These are phyloP conservation scores for Conticribra weissflogii DNA, from an alignment of 108 stramenopile genomes.

Conservation along the genomic window DNA sequence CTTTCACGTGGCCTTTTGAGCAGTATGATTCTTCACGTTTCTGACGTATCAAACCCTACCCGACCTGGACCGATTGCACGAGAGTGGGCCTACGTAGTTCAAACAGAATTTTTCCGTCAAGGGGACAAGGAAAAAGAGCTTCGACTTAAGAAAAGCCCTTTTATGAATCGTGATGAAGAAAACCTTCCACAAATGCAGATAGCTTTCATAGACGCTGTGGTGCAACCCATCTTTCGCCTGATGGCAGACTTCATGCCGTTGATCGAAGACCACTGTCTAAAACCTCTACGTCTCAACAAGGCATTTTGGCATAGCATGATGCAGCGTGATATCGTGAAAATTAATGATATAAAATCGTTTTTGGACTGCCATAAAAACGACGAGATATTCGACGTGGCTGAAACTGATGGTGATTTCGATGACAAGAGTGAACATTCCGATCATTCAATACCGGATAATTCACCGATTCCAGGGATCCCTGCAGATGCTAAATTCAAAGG, in stretches of 20 bases:
- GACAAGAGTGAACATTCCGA: conserved; percentile 1
- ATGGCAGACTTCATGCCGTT: conserved; percentile 53
- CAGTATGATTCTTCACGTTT: conserved; percentile 55
- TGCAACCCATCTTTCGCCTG: conserved; percentile 45
- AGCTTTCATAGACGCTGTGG: conserved; percentile 55
- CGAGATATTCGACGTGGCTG: conserved; percentile 6
- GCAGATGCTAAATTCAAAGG: conserved; percentile 35
- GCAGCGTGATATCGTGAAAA: conserved; percentile 36
- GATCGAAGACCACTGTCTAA: conserved; percentile 48
- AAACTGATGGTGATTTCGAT: background rate
- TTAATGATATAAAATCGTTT: conserved; percentile 37
- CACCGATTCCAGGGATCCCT: conserved; percentile 56
- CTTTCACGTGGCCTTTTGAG: conserved; percentile 51
- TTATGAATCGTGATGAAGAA: conserved; percentile 50
- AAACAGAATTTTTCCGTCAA: conserved; percentile 57
- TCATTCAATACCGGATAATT: background rate
- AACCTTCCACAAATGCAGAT: conserved; percentile 61
- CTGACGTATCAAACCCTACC: conserved; percentile 54
- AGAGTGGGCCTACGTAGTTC: conserved; percentile 56
- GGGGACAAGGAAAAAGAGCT: conserved; percentile 56
- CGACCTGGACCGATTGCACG: conserved; percentile 42
- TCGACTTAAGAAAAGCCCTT: conserved; percentile 26
- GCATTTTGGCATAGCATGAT: conserved; percentile 56
- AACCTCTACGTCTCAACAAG: conserved; percentile 44
- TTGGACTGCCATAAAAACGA: conserved; percentile 25